Conservation (phyloP, 352 stramenopile genomes). For the Globisporangium acanthophoron region DNA sequence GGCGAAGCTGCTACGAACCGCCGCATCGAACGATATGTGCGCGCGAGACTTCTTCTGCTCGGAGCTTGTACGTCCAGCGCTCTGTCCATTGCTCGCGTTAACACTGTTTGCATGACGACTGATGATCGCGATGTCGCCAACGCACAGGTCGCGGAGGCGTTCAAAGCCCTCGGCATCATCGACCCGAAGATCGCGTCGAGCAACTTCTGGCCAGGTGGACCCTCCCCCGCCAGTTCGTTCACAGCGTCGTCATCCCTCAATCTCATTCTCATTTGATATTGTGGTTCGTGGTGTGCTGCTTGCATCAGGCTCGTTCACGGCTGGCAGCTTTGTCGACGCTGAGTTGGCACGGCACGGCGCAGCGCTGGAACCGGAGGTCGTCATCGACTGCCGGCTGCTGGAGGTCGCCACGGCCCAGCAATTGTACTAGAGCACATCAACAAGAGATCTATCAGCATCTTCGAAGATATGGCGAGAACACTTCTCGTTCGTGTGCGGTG, state of each 20-base stretch:
- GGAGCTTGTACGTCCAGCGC: conserved; percentile 34
- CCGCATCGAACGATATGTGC: conserved; percentile 5
- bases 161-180: conserved; percentile 49
- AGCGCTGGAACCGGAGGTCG: conserved; percentile 30
- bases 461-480: no score
- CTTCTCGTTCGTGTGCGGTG: no score
- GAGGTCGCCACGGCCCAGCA: conserved; percentile 41
- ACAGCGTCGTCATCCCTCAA: no score
- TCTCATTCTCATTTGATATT: neutral
- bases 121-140: neutral
- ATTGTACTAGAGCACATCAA: neutral
- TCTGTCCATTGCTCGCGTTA: neutral
- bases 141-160: conserved; percentile 41
- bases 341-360: conserved; percentile 45
- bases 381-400: conserved; percentile 52
- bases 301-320: conserved; percentile 37
- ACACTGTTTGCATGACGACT: neutral
- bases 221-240: neutral
- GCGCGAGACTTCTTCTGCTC: conserved; percentile 56
- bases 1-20: conserved; percentile 34
- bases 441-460: no score
- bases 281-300: neutral
- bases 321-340: conserved; percentile 39
- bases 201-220: conserved; percentile 49
- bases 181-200: conserved; percentile 24